A percentile compares a stretch with the other conserved stretches of the same genome.
These are phyloP conservation scores for Climacium dendroides DNA, from an alignment of 225 moss, liverwort and hornwort species.

Conservation along the genomic window DNA sequence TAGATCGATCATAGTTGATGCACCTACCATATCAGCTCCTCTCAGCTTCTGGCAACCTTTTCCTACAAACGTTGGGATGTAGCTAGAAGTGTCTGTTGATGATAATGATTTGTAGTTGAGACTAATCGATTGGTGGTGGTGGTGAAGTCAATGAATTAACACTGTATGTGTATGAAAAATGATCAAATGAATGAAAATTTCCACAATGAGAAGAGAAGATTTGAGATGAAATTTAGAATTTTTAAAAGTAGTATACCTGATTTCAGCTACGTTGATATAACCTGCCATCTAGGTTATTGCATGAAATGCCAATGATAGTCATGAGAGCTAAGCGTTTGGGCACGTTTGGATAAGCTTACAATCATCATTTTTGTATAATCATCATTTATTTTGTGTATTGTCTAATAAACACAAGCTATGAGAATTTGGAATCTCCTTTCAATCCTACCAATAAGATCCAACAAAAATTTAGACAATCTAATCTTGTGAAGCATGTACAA, in stretches of 20 bases:
- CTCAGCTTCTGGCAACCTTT: background rate
- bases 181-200: background rate
- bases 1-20: background rate
- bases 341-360: background rate
- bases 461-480: background rate
- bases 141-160: background rate
- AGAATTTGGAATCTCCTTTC: background rate
- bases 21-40: background rate
- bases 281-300: background rate
- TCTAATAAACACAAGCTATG: background rate
- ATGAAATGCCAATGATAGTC: background rate
- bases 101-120: background rate
- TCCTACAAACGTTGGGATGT: background rate
- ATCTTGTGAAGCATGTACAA: background rate
- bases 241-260: background rate
- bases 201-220: background rate
- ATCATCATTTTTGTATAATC: background rate
- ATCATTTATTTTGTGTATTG: rapidly evolving
- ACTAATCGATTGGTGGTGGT: background rate
- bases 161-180: background rate
- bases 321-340: background rate
- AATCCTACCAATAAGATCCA: background rate
- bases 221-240: background rate
- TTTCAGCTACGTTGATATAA: background rate
- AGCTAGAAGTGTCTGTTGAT: background rate